phyloP scores from a whole-genome alignment of 768 basidiomycete genomes.

The Mrakia frigida region DNA sequence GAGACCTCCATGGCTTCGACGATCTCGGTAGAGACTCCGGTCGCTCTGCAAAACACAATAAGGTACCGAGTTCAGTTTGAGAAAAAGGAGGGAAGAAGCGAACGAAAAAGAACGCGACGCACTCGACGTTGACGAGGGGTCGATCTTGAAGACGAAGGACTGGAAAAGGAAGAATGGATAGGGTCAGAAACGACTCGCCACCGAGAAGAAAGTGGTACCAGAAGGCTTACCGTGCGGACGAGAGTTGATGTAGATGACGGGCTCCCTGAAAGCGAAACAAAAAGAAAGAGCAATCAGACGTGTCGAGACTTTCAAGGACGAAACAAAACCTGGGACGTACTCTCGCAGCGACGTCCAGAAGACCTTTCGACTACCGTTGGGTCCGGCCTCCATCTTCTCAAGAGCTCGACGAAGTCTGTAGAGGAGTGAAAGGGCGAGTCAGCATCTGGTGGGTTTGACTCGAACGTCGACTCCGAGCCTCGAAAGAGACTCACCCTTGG shows the following conservation, averaged over 20 bases:
- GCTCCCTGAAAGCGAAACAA: slow-evolving; percentile 62
- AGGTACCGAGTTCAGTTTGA: neutral
- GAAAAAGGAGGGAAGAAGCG: neutral
- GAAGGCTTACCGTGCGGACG: slow-evolving; percentile 58
- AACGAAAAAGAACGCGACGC: slow-evolving; percentile 40
- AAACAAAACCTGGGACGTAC: slow-evolving; percentile 49
- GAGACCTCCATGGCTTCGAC: slow-evolving; percentile 87
- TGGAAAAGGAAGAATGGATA: neutral
- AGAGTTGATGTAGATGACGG: slow-evolving; percentile 82
- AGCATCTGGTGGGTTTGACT: neutral
- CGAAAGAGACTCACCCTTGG: slow-evolving; percentile 57
- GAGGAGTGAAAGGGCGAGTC: neutral
- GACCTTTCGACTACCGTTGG: slow-evolving; percentile 66
- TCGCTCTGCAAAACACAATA: slow-evolving; percentile 58
- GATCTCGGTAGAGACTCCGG: slow-evolving; percentile 80
- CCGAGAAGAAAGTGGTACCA: neutral
- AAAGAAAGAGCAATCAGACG: neutral
- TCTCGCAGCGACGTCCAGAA: slow-evolving; percentile 96
- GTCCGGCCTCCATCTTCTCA: slow-evolving; percentile 69
- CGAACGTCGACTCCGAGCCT: too few relatives aligned
- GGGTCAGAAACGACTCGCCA: too few relatives aligned
- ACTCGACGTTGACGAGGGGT: slow-evolving; percentile 94
- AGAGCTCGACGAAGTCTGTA: slow-evolving; percentile 68
- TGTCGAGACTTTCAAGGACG: too few relatives aligned
- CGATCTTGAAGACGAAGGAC: slow-evolving; percentile 80